phyloP scores from a whole-genome alignment of 2,329 filamentous ascomycete genomes.

The Aciculosporium take region DNA sequence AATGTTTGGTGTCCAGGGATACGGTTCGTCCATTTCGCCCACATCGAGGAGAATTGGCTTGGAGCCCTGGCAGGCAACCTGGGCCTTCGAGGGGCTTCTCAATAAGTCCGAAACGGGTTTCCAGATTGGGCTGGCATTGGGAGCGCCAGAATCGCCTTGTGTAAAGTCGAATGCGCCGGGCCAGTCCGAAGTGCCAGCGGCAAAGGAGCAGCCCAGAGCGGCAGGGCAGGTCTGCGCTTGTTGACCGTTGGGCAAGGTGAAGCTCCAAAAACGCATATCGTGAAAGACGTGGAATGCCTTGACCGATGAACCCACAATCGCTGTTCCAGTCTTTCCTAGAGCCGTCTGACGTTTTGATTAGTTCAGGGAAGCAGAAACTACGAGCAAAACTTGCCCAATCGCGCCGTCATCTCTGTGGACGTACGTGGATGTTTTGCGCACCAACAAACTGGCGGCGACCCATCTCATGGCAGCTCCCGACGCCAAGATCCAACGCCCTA shows the following conservation, averaged over 20 bases:
- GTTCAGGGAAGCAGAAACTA: too few species aligned
- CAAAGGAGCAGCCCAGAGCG: conserved; percentile 82
- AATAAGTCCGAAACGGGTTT: conserved; percentile 57
- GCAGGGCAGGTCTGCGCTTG: conserved; percentile 66
- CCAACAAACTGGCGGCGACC: conserved; percentile 55
- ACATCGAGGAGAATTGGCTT: conserved; percentile 85
- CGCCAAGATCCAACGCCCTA: conserved; percentile 52
- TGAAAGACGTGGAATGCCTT: conserved; percentile 77
- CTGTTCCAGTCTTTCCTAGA: conserved; percentile 29
- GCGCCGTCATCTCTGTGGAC: too few species aligned
- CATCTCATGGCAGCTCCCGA: conserved; percentile 62
- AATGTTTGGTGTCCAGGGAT: conserved; percentile 81
- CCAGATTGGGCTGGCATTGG: conserved; percentile 64
- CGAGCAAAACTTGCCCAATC: too few species aligned
- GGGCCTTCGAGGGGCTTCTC: conserved; percentile 53
- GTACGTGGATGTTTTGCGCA: conserved; percentile 31
- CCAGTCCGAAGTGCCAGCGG: conserved; percentile 82
- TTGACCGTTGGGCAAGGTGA: conserved; percentile 59
- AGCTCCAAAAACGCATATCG: conserved; percentile 63
- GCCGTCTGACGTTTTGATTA: conserved; percentile 14
- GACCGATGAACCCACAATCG: conserved; percentile 50
- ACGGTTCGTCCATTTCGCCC: conserved; percentile 63
- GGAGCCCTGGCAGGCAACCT: conserved; percentile 60
- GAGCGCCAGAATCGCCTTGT: conserved; percentile 63
- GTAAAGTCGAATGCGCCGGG: conserved; percentile 89